Conservation (phyloP, 2,329 filamentous ascomycete genomes). For the Camptophora hylomeconis region DNA sequence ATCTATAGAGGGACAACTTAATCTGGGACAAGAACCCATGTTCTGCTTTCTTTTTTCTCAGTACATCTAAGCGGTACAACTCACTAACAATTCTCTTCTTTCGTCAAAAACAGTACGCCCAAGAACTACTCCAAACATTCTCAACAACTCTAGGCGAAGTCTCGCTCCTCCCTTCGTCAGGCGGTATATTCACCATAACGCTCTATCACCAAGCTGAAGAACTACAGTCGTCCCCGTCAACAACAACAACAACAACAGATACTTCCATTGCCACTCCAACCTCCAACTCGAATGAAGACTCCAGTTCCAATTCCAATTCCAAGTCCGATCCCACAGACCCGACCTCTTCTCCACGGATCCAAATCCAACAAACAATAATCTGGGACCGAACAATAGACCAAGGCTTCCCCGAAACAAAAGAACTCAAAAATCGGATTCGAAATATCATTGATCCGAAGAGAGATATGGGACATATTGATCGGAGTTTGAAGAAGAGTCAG, state of each 20-base stretch:
- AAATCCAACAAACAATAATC: slow-evolving; percentile 41
- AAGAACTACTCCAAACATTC: slow-evolving; percentile 93
- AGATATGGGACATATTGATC: slow-evolving; percentile 71
- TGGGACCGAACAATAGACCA: slow-evolving; percentile 84
- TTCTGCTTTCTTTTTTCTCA: slow-evolving; percentile 3
- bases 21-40: too few species aligned
- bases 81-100: slow-evolving; percentile 2
- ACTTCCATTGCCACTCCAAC: too few species aligned
- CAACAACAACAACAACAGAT: background rate
- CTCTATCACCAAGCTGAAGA: slow-evolving; percentile 33
- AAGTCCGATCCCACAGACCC: slow-evolving; percentile 3
- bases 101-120: slow-evolving; percentile 53
- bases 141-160: slow-evolving; percentile 72
- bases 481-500: slow-evolving; percentile 25
- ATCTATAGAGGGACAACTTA: too few species aligned
- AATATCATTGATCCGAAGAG: slow-evolving; percentile 68
- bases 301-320: too few species aligned
- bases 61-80: slow-evolving; percentile 3
- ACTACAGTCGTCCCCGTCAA: too few species aligned
- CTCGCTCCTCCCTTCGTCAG: slow-evolving; percentile 70
- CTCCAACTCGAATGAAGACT: slow-evolving; percentile 8
- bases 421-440: slow-evolving; percentile 71
- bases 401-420: slow-evolving; percentile 89
- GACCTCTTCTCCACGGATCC: slow-evolving; percentile 19
- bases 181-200: slow-evolving; percentile 68